Conservation (phyloP, 768 basidiomycete species). For the Amanita phalloides region DNA sequence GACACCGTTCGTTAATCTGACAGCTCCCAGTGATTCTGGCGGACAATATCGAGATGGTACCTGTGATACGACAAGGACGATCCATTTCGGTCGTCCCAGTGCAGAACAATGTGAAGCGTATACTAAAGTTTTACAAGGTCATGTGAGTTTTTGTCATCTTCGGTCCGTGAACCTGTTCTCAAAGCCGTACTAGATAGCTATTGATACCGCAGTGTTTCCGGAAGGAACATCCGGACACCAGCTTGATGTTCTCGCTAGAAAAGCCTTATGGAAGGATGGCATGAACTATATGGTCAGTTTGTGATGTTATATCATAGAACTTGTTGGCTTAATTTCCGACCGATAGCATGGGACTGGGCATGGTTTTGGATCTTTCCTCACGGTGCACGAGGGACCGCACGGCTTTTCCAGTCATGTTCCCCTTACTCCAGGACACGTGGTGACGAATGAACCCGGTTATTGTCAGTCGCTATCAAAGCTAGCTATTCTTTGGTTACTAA, state of each 20-base stretch:
- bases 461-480: constrained; percentile 37
- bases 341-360: constrained; percentile 86
- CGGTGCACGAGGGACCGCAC: constrained; percentile 78
- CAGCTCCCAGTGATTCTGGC: constrained; percentile 68
- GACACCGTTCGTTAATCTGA: constrained; percentile 5
- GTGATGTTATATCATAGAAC: neutral
- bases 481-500: neutral
- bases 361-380: constrained; percentile 81
- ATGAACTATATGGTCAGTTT: constrained; percentile 57
- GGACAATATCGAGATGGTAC: constrained; percentile 88
- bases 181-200: constrained; percentile 58
- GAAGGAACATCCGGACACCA: constrained; percentile 77
- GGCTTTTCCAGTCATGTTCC: constrained; percentile 62
- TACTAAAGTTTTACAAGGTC: constrained; percentile 92
- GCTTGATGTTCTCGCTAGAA: constrained; percentile 84
- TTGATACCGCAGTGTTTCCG: constrained; percentile 86
- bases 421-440: constrained; percentile 77
- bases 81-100: constrained; percentile 85
- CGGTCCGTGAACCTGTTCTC: constrained; percentile 9
- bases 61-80: constrained; percentile 71
- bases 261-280: constrained; percentile 80
- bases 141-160: constrained; percentile 44
- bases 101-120: constrained; percentile 82
- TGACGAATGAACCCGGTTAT: constrained; percentile 92
- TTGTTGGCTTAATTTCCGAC: constrained; percentile 1